phyloP scores from a whole-genome alignment of 2,329 filamentous ascomycete genomes.

The Nemania sp. region DNA sequence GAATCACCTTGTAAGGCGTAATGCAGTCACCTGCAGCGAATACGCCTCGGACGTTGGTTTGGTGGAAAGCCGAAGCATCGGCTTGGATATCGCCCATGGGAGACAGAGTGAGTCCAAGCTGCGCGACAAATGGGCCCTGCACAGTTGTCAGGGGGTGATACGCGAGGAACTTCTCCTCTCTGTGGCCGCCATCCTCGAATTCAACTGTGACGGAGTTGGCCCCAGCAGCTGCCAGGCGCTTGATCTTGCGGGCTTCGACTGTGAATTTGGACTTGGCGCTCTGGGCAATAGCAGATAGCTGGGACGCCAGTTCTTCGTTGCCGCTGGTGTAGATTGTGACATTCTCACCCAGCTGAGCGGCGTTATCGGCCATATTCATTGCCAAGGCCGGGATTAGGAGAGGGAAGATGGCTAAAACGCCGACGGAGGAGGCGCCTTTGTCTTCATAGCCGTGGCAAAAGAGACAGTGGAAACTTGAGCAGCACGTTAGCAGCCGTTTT shows the following conservation, averaged over 20 bases:
- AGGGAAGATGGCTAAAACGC: conserved; percentile 24
- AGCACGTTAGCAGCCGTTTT: no score
- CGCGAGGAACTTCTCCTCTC: conserved; percentile 32
- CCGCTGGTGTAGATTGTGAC: conserved; percentile 35
- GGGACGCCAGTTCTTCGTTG: conserved; percentile 21
- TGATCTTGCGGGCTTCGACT: conserved; percentile 34
- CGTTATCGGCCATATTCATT: conserved; percentile 28
- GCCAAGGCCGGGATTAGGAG: conserved; percentile 12
- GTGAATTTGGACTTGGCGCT: conserved; percentile 20
- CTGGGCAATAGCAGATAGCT: conserved; percentile 11
- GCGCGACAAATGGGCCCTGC: conserved; percentile 26
- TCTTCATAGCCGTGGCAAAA: conserved; percentile 34
- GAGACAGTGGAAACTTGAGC: conserved; percentile 30
- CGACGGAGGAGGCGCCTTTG: conserved; percentile 20
- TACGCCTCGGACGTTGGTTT: conserved; percentile 30
- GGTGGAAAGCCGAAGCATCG: conserved; percentile 21
- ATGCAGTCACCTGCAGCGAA: conserved; percentile 36
- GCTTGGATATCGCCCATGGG: conserved; percentile 28
- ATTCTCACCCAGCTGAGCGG: conserved; percentile 24
- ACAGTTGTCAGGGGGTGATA: conserved; percentile 29
- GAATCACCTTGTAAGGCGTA: conserved; percentile 30
- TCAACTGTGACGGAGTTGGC: conserved; percentile 30
- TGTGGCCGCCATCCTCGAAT: conserved; percentile 26
- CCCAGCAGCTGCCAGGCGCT: no score
- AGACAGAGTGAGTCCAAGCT: conserved; percentile 27